Evolutionary conservation across 1,284 basidiomycete genomes (phyloP).

Genomic region (Irpex lacteus): DNA sequence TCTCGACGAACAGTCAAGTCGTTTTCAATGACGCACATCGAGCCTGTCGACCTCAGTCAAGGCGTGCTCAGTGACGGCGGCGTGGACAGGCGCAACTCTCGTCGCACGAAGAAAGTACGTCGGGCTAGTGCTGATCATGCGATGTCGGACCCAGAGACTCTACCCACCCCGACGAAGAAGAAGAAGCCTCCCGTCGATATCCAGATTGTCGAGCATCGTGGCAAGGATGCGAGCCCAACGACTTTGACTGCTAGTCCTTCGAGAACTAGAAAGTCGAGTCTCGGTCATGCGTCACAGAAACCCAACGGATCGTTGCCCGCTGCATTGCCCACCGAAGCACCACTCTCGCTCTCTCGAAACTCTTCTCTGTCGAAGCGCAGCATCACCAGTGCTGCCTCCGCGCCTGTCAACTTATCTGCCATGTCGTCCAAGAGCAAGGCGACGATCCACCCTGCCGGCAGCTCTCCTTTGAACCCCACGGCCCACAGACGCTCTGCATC

Average conservation of each 20-base stretch:
- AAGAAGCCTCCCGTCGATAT: neutral
- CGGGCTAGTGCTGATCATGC: neutral
- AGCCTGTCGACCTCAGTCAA: neutral
- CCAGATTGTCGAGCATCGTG: neutral
- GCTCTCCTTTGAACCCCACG: neutral
- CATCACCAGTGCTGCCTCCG: conserved; percentile 22
- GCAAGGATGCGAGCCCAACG: neutral
- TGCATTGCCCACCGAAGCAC: conserved; percentile 12
- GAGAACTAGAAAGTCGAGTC: neutral
- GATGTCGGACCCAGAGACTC: neutral
- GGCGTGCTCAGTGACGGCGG: neutral
- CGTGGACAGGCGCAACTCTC: neutral
- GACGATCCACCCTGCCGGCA: conserved; percentile 8
- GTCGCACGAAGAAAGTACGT: neutral
- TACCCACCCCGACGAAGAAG: neutral
- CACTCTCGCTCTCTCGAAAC: conserved; percentile 24
- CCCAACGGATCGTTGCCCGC: conserved; percentile 6
- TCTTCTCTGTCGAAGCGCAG: conserved; percentile 30
- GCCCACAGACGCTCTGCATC: conserved; percentile 12
- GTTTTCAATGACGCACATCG: neutral
- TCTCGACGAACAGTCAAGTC: neutral
- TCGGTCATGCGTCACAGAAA: neutral
- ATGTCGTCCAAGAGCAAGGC: conserved; percentile 7
- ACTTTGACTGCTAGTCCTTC: neutral
- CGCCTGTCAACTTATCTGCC: conserved; percentile 7